phyloP scores from a whole-genome alignment of 2,329 filamentous ascomycete genomes.

The Colletotrichum phormii region DNA sequence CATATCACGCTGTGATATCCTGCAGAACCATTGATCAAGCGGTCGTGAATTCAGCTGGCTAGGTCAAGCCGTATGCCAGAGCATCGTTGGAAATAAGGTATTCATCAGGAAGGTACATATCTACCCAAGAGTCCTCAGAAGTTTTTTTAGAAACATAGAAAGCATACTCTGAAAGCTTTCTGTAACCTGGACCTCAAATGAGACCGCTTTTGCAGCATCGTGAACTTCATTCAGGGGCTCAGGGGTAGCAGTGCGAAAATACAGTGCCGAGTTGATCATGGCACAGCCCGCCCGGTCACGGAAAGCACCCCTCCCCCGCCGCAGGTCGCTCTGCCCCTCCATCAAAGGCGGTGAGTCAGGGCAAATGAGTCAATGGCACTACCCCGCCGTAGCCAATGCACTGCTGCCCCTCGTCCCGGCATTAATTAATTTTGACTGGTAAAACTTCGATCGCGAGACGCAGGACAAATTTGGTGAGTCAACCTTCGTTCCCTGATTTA shows the following conservation, averaged over 20 bases:
- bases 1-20: too few species aligned
- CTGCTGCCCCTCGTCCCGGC: constrained; percentile 31
- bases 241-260: background rate
- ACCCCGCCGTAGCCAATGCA: constrained; percentile 36
- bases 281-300: background rate
- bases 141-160: too few species aligned
- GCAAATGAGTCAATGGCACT: constrained; percentile 34
- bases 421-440: constrained; percentile 25
- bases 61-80: too few species aligned
- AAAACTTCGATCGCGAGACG: constrained; percentile 28
- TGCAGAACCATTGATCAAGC: too few species aligned
- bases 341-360: constrained; percentile 35
- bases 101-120: too few species aligned
- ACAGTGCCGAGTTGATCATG: background rate
- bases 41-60: too few species aligned
- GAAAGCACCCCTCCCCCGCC: constrained; percentile 25
- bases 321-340: constrained; percentile 30
- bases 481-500: background rate
- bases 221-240: background rate
- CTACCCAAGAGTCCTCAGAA: too few species aligned
- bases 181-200: too few species aligned
- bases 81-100: too few species aligned
- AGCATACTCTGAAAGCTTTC: too few species aligned
- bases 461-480: constrained; percentile 32
- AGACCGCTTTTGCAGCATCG: background rate